Base-by-base conservation (phyloP, 2,329 filamentous ascomycete genomes). In the Cytospora leucostoma region DNA sequence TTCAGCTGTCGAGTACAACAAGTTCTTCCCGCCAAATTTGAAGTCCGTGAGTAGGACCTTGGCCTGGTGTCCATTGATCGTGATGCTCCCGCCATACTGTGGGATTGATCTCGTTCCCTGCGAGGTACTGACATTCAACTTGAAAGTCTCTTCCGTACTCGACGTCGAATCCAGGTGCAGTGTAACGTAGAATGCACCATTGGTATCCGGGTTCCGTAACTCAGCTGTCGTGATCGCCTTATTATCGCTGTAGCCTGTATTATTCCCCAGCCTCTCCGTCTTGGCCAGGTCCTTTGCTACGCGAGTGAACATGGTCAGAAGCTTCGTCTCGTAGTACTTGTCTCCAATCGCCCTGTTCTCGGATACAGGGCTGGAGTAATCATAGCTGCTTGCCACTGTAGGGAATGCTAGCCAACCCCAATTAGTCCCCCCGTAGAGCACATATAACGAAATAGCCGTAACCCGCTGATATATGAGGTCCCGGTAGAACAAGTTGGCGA, bases 361-460 rank as follows among this genome's bases (percentile, higher is more conserved):
- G 1, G 82, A 82, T 17, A 88, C 84, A 0, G 86, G 85, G 4
- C 84, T 82, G 6, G 82, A 85, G 70, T 88, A 88, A 70, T 88
- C 86, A 67, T 88, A 88, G 37, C 83, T 86, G 3, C 82, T 84
- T 1, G 80, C 84, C 35, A 85, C 84, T 1, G 84, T 80, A 0
- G 86, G 84, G 4, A 80, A 80, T 13, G 84, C 82, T 35, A 86
- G 74, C 55, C 81, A 81, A 6, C 85, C 86, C 85, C 84, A 88
- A 66, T 84, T 87, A 0, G 86, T 88, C 2, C 86, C 86, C 4
- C 86, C 86, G 59, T 82, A 89, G 58, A 86, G 74, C 85, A 89
- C 88, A 70, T 89, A 89, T 2, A 89, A 72, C 35, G 80, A 86
- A 61, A 88, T 80, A 0, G 83, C 84, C 0, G 84, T 85, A 4